Percentiles rank a stretch among this genome's conserved stretches.
Conservation (phyloP, 2,329 filamentous ascomycete genomes). For the Penicillium brasilianum region DNA sequence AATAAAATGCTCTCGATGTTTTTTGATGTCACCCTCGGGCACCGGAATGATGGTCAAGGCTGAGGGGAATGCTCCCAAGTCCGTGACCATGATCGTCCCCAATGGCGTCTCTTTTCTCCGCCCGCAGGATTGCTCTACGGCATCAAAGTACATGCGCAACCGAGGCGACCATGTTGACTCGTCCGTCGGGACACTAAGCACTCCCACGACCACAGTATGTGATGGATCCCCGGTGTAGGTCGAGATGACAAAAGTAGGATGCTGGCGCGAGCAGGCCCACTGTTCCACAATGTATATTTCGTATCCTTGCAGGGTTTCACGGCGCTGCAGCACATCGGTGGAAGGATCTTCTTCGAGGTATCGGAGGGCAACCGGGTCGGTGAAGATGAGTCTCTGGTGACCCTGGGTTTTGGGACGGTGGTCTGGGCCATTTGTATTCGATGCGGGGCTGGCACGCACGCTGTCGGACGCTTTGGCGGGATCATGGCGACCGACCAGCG, state of each 20-base stretch:
- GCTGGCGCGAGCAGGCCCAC: constrained; percentile 91
- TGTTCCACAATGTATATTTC: constrained; percentile 95
- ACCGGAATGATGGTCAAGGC: constrained; percentile 89
- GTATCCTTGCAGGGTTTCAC: constrained; percentile 75
- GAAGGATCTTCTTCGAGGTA: constrained; percentile 86
- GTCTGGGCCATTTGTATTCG: constrained; percentile 24
- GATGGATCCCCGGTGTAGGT: constrained; percentile 88
- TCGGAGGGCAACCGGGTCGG: constrained; percentile 68
- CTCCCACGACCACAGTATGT: constrained; percentile 77
- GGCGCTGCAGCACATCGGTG: constrained; percentile 75
- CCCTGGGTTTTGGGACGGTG: constrained; percentile 32
- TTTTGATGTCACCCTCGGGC: constrained; percentile 81
- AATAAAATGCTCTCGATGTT: constrained; percentile 81
- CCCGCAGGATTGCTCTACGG: constrained; percentile 83
- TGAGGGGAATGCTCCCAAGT: constrained; percentile 88
- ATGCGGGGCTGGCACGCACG: constrained; percentile 29
- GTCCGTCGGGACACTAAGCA: constrained; percentile 81
- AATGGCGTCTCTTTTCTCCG: constrained; percentile 79
- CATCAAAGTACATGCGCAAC: constrained; percentile 82
- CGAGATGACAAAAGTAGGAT: constrained; percentile 88
- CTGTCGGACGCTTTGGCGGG: constrained; percentile 31
- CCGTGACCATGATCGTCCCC: constrained; percentile 91
- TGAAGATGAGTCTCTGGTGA: constrained; percentile 66
- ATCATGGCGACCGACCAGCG: constrained; percentile 35
- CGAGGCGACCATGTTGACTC: constrained; percentile 79